Conservation (phyloP, 2,329 filamentous ascomycete species). For the Alternaria incomplexa region DNA sequence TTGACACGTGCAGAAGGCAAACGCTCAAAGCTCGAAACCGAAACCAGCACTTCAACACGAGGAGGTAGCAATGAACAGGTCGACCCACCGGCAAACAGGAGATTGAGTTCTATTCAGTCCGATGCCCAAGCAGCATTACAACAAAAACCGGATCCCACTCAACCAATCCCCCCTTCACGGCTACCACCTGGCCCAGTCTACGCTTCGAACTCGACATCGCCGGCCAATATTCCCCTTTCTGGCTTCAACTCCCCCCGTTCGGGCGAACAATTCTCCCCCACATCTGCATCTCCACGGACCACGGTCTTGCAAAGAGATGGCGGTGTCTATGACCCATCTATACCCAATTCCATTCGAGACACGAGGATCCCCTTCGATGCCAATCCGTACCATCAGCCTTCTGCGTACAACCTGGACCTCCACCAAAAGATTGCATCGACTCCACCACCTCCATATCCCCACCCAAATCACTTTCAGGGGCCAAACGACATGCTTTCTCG, state of each 20-base stretch:
- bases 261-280: slow-evolving; percentile 43
- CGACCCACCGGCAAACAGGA: slow-evolving; percentile 33
- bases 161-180: slow-evolving; percentile 31
- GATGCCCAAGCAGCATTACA: slow-evolving; percentile 22
- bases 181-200: slow-evolving; percentile 34
- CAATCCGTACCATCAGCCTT: slow-evolving; percentile 21
- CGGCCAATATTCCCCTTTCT: slow-evolving; percentile 36
- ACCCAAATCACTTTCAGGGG: slow-evolving; percentile 27
- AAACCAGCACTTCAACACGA: slow-evolving; percentile 41
- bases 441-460: slow-evolving; percentile 24
- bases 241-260: slow-evolving; percentile 43
- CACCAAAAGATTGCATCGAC: slow-evolving; percentile 24
- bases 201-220: slow-evolving; percentile 43
- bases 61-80: slow-evolving; percentile 40
- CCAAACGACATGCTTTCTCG: slow-evolving; percentile 40
- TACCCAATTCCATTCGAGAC: slow-evolving; percentile 28
- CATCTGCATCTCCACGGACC: slow-evolving; percentile 43
- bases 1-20: slow-evolving; percentile 49
- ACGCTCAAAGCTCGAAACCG: slow-evolving; percentile 51
- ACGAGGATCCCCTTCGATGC: slow-evolving; percentile 26
- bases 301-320: slow-evolving; percentile 33
- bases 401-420: slow-evolving; percentile 24
- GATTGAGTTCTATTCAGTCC: slow-evolving; percentile 36
- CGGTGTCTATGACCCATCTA: slow-evolving; percentile 27
- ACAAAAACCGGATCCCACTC: slow-evolving; percentile 35